phyloP scores from a whole-genome alignment of 2,329 filamentous ascomycete genomes.

The Byssochlamys sp. region DNA sequence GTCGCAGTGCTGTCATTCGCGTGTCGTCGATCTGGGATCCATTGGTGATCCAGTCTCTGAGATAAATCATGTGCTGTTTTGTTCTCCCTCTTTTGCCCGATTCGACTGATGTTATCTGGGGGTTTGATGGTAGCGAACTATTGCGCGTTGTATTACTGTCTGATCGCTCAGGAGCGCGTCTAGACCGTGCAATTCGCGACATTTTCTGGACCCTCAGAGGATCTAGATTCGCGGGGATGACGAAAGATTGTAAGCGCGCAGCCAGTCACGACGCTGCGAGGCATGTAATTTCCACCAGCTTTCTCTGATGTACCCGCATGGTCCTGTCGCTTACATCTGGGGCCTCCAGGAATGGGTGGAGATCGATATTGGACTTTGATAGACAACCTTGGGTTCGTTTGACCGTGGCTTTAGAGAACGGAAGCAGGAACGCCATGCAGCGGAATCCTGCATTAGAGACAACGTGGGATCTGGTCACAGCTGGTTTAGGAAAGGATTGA shows the following conservation, averaged over 20 bases:
- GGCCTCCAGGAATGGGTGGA: not conserved
- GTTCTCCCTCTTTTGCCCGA: not conserved
- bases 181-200: not conserved
- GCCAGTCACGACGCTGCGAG: not conserved
- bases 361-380: not conserved
- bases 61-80: not conserved
- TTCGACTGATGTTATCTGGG: not conserved
- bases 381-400: not conserved
- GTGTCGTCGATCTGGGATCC: not conserved
- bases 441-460: not conserved
- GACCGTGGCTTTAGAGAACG: not conserved
- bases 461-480: not conserved
- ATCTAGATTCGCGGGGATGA: not conserved
- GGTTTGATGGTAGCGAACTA: not conserved
- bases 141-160: not conserved
- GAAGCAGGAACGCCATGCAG: not conserved
- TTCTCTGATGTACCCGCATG: not conserved
- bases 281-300: not conserved
- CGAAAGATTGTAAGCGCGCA: not conserved
- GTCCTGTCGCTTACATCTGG: too few relatives aligned
- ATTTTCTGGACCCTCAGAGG: not conserved
- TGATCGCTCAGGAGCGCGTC: not conserved
- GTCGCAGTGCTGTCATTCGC: not conserved
- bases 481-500: not conserved
- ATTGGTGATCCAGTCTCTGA: not conserved